A percentile compares a stretch with the other conserved stretches of the same genome.
Evolutionary conservation across 805 yeast genomes (phyloP).

Genomic region (Starmerella sp.): DNA sequence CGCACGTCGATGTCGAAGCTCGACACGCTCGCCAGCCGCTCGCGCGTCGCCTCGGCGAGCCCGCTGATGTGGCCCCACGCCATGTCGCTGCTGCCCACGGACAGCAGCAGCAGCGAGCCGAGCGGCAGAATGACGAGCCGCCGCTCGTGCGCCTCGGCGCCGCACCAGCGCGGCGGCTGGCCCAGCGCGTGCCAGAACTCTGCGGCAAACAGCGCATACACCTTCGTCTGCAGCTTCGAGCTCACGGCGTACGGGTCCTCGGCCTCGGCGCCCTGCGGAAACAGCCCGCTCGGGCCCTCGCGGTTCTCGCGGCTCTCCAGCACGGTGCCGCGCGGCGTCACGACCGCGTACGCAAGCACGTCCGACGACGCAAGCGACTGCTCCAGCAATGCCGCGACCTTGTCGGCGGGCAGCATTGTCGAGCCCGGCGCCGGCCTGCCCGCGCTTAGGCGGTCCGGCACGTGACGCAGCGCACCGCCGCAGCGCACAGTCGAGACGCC

Average conservation of each 20-base stretch:
- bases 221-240: conserved; percentile 25
- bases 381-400: conserved; percentile 9
- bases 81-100: conserved; percentile 1
- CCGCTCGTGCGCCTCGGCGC: conserved; percentile 14
- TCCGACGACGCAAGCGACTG: conserved; percentile 1
- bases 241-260: conserved; percentile 4
- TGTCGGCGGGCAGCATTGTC: conserved; percentile 12
- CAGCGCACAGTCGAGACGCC: no score
- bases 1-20: not conserved
- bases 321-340: conserved; percentile 14
- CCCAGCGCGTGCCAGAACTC: conserved; percentile 21
- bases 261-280: conserved; percentile 1
- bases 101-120: conserved; percentile 9
- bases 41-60: conserved; percentile 1
- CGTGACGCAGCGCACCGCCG: no score
- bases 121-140: conserved; percentile 9
- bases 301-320: conserved; percentile 18
- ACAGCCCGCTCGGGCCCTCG: not conserved
- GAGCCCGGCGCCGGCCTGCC: not conserved
- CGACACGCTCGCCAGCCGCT: not conserved
- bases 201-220: conserved; percentile 27
- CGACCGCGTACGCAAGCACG: conserved; percentile 12
- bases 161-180: conserved; percentile 8
- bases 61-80: conserved; percentile 11
- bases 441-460: no score